Evolutionary conservation across 1,139 yeast genomes (phyloP), one percentile per base, ranked within the genome.

Genomic region (Barnettozyma hawaiiensis): DNA sequence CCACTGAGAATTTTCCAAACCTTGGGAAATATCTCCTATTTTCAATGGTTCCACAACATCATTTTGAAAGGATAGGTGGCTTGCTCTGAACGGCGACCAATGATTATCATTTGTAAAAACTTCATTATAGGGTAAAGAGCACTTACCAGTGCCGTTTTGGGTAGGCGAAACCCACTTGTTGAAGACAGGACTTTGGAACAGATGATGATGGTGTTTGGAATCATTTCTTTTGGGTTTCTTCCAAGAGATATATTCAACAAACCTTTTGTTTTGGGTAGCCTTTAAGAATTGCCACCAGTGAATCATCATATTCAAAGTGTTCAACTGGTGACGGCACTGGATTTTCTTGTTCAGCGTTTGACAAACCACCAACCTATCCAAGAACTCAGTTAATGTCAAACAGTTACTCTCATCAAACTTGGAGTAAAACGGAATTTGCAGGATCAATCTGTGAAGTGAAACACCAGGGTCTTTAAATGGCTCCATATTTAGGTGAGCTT

Each of bases 341-440:
- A 52, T 73, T 54, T 76, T 69, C 51, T 73, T 75, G 39, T 78
- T 76, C 21, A 85, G 78, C 52, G 75, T 78, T 52, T 79, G 81
- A 37, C 76, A 59, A 35, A 80, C 65, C 47, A 83, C 71, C 44
- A 84, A 67, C 49, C 89, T 67, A 46, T 81, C 85, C 53, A 86
- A 71, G 59, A 79, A 85, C 51, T 85, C 92, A 51, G 81, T 82
- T 55, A 86, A 70, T 38, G 82, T 81, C 48, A 83, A 66, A 60
- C 92, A 85, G 47, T 77, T 79, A 37, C 81, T 78, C 35, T 82
- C 79, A 54, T 84, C 77, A 66, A 81, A 81, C 22, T 78, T 68
- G 1, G 81, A 78, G 63, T 86, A 89, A 37, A 85, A 69, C 2
- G 96, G 96, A 35, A 89, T 70, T 52, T 78, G 81, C 35, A 77